These are phyloP conservation scores for Gaertneriomyces semiglobifer DNA, from an alignment of 192 early-diverging fungal genomes.

Conservation along the genomic window DNA sequence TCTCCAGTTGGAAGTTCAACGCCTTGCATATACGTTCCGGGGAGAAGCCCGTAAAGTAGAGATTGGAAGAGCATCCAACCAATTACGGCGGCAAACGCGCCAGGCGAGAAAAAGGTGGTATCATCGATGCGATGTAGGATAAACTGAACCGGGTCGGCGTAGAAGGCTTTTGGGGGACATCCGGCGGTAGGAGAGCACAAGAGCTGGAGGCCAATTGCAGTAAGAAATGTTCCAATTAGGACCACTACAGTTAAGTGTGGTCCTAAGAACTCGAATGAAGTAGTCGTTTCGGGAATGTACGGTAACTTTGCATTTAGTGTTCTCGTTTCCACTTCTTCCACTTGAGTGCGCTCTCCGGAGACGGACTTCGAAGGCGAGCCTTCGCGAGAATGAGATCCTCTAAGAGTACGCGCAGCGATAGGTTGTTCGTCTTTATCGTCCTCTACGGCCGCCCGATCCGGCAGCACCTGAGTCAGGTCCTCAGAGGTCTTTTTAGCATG, in stretches of 20 bases:
- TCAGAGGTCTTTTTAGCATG: no score
- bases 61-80: conserved; percentile 72
- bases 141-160: conserved; percentile 6
- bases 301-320: no score
- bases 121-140: background rate
- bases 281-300: background rate
- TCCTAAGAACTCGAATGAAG: conserved; percentile 74
- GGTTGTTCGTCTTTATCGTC: no score
- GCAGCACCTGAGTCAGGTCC: no score
- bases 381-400: no score
- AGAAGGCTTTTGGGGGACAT: conserved; percentile 28
- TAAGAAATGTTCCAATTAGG: conserved; percentile 24
- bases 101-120: conserved; percentile 9
- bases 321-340: no score
- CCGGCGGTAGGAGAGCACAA: conserved; percentile 22
- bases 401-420: no score
- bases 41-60: conserved; percentile 62
- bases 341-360: no score
- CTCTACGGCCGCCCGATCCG: no score
- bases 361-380: no score
- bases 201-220: conserved; percentile 23
- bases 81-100: conserved; percentile 25
- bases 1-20: conserved; percentile 55
- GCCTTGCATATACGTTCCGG: conserved; percentile 64
- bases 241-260: conserved; percentile 33